Base-by-base conservation (phyloP, 148 eudicot species). In the Persicaria tinctoria region DNA sequence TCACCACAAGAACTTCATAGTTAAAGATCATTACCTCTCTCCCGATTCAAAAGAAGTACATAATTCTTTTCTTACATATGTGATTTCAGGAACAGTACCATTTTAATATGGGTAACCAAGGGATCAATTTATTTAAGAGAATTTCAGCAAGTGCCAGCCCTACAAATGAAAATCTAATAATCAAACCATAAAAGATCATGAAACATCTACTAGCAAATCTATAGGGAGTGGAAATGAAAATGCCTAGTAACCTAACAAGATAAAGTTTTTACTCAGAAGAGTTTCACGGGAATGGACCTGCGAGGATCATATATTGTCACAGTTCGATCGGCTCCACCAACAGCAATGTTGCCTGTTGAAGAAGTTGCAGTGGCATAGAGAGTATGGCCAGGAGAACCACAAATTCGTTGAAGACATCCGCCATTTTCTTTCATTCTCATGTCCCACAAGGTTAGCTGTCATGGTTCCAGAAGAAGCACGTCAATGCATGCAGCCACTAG, bases 301-400 rank as follows among this genome's bases (percentile, higher is more conserved):
- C 92, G 88, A 60, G 96, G 92, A 82, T 89, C 96, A 78, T 88
- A 91, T 45, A 88, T 62, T 14, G 92, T 88, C 68, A 87, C 81
- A 20, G 90, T 85, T 51, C 89, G 91, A 74, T 90, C 96, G 46
- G 90, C 83, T 79, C 92, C 96, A 83, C 87, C 90, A 38, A 78
- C 89, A 32, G 96, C 92, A 82, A 90, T 80, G 78, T 78, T 81
- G 72, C 91, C 85, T 72, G 73, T 77, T 73, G 86, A 78, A 71
- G 96, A 88, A 69, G 73, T 75, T 66, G 85, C 81, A 45, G 86
- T 83, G 74, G 90, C 84, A 78, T 90, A 88, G 13, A 85, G 79
- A 20, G 77, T 84, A 73, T 88, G 84, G 68, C 92, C 96, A 55
- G 87, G 81, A 27, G 89, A 87, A 46, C 87, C 92, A 85, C 73